Conservation (phyloP, 495 filamentous ascomycete genomes). For the Trypethelium eluteriae region DNA sequence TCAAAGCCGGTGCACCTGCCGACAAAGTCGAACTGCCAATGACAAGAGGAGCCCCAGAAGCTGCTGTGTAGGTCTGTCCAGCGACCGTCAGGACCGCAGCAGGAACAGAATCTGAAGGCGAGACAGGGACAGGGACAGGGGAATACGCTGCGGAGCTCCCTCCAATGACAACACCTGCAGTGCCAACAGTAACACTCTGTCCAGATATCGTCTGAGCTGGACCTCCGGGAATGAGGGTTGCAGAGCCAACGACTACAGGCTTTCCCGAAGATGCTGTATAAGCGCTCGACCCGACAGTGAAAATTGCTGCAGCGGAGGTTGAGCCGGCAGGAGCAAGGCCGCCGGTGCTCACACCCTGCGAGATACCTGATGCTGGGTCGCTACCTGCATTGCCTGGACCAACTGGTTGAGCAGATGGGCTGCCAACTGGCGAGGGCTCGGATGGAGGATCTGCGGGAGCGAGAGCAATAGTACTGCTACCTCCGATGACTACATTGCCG, state of each 20-base stretch:
- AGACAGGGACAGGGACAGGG: neutral
- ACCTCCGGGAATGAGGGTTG: neutral
- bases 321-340: neutral
- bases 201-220: neutral
- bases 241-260: neutral
- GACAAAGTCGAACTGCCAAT: neutral
- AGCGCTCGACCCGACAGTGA: neutral
- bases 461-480: neutral
- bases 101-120: neutral
- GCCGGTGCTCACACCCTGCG: too few relatives aligned
- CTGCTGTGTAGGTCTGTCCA: slow-evolving; percentile 8
- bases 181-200: neutral
- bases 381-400: neutral
- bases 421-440: neutral
- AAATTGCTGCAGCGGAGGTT: neutral
- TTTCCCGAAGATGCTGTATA: neutral
- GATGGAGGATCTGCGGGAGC: neutral
- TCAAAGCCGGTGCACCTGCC: neutral
- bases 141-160: neutral
- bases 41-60: neutral
- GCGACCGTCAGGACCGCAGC: slow-evolving; percentile 2
- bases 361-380: neutral
- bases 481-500: neutral
- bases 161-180: neutral
- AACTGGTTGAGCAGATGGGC: neutral